Percentiles rank a stretch among this genome's conserved stretches.
Evolutionary conservation across 345 rosid species (phyloP).

Genomic region (Alliaria petiolata): DNA sequence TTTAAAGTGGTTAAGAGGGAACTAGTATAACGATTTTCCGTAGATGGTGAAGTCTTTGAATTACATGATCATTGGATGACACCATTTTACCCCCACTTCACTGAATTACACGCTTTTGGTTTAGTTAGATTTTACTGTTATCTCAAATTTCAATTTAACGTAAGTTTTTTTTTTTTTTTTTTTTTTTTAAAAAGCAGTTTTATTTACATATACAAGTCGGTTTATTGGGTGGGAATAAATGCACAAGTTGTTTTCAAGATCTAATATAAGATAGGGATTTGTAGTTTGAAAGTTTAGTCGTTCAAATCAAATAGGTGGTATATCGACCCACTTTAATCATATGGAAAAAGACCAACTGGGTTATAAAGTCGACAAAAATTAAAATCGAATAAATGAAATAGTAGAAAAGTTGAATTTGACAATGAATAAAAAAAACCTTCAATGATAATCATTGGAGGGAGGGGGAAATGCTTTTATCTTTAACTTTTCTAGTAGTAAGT

Average conservation of each 20-base stretch:
- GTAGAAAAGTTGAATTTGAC: constrained; percentile 15
- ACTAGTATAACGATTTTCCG: not conserved
- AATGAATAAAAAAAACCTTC: constrained; percentile 11
- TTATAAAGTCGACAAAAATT: not conserved
- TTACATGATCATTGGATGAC: not conserved
- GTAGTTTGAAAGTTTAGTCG: constrained; percentile 17
- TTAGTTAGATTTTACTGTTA: no score
- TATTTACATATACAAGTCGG: not conserved
- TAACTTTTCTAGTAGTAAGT: not conserved
- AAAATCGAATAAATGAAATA: not conserved
- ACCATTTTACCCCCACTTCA: not conserved
- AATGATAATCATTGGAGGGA: constrained; percentile 23
- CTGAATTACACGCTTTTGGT: not conserved
- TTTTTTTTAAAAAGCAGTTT: not conserved
- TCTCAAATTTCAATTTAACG: no score
- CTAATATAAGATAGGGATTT: constrained; percentile 5
- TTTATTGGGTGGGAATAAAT: not conserved
- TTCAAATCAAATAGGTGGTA: constrained; percentile 20
- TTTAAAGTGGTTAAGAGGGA: not conserved
- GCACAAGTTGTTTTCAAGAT: constrained; percentile 11
- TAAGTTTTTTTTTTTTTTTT: no score
- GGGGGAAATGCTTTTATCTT: constrained; percentile 15
- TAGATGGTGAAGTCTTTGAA: not conserved
- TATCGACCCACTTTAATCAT: constrained; percentile 27
- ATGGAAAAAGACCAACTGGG: constrained; percentile 30